A percentile compares a stretch with the other conserved stretches of the same genome.
Conservation (phyloP, 768 basidiomycete species). For the Calvatia gigantea region DNA sequence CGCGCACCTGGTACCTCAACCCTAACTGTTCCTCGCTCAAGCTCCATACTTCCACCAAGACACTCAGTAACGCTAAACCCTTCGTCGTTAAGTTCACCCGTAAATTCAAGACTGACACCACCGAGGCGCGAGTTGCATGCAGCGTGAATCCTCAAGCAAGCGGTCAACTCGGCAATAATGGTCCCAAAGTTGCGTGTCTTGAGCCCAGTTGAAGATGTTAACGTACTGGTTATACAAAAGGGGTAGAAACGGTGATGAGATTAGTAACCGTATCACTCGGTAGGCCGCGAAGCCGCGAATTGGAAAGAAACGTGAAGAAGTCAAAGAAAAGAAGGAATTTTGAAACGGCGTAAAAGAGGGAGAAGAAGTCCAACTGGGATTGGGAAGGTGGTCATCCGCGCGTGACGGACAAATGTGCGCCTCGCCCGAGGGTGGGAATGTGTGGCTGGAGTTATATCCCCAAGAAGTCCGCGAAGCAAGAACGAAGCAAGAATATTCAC, state of each 20-base stretch:
- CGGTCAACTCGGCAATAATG: constrained; percentile 83
- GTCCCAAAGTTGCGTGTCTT: constrained; percentile 91
- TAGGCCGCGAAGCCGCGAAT: neutral
- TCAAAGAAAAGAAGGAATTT: constrained; percentile 8
- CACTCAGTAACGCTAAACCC: constrained; percentile 97
- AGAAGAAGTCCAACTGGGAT: too few species aligned
- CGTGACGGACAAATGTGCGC: too few species aligned
- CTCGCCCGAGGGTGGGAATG: too few species aligned
- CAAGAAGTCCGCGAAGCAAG: too few species aligned
- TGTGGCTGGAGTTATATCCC: too few species aligned
- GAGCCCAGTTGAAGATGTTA: constrained; percentile 72
- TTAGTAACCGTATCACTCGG: neutral
- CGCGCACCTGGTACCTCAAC: constrained; percentile 79
- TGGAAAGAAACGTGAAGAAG: constrained; percentile 8
- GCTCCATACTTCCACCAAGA: constrained; percentile 94
- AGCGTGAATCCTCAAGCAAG: constrained; percentile 79
- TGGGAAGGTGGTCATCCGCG: neutral
- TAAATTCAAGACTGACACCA: constrained; percentile 87
- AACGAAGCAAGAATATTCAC: too few species aligned
- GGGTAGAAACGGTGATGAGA: neutral
- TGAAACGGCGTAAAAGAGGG: neutral
- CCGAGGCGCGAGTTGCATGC: constrained; percentile 71
- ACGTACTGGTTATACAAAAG: constrained; percentile 51
- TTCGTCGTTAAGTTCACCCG: constrained; percentile 86
- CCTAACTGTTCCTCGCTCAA: constrained; percentile 84